Percentiles rank a stretch among this genome's conserved stretches.
Evolutionary conservation across 2,329 filamentous ascomycete species (phyloP).

Genomic region (Lomentospora prolificans): DNA sequence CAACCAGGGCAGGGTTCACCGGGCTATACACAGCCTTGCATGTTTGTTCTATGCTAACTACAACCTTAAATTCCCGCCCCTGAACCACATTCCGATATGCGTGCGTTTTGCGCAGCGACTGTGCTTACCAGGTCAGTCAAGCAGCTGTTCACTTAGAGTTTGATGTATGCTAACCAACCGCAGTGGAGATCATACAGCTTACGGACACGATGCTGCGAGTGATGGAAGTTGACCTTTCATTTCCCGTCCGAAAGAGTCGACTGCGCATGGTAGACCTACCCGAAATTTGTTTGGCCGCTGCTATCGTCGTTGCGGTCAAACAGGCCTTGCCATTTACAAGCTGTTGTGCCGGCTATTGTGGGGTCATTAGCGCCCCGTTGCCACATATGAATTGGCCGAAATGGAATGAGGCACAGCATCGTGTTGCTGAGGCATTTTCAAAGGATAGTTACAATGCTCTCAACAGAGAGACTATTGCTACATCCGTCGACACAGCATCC

Average conservation of each 20-base stretch:
- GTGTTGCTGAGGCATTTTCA: neutral
- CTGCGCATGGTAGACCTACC: conserved; percentile 45
- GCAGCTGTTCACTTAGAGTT: neutral
- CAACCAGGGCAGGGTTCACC: neutral
- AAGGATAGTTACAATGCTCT: neutral
- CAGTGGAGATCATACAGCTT: neutral
- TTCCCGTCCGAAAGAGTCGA: conserved; percentile 1
- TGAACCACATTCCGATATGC: conserved; percentile 61
- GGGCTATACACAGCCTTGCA: conserved; percentile 33
- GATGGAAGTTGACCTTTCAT: neutral
- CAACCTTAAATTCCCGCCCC: conserved; percentile 57
- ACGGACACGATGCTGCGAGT: neutral
- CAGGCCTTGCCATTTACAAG: conserved; percentile 65
- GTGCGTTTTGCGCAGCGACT: conserved; percentile 63
- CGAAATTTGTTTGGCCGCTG: conserved; percentile 61
- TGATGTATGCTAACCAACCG: neutral
- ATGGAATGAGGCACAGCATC: conserved; percentile 42
- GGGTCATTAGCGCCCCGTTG: conserved; percentile 19
- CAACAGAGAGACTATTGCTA: conserved; percentile 17
- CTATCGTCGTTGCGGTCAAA: conserved; percentile 69
- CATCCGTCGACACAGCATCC: neutral
- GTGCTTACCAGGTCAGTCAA: conserved; percentile 57
- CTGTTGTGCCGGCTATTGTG: conserved; percentile 26
- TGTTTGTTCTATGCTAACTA: conserved; percentile 58
- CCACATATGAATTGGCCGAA: conserved; percentile 54